Evolutionary conservation across 805 yeast species (phyloP), one percentile per base, ranked within the genome.

Genomic region (Saccharomyces cerevisiae): DNA sequence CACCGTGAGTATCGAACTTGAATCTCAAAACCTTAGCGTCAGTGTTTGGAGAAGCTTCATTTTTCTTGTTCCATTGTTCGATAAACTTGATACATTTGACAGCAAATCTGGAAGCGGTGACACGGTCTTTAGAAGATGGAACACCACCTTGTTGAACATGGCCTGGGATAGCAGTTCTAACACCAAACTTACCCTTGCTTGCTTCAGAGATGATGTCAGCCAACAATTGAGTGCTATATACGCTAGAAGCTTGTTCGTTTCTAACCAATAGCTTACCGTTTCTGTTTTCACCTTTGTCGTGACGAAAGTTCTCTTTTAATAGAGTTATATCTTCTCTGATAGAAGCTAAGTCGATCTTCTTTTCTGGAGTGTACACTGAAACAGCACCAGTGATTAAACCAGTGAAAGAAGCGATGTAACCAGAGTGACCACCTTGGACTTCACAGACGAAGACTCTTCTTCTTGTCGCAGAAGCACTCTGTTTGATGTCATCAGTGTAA

Each of bases 81-180:
- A 92, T 82, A 70, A 88, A 94, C 69, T 89, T 86, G 54, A 91
- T 84, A 54, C 97, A 89, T 72, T 84, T 86, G 61, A 92, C 86
- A 3, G 96, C 96, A 70, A 86, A 85, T 69, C 98, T 82, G 5
- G 91, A 84, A 6, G 96, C 96, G 59, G 85, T 80, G 41, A 90
- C 84, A 70, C 98, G 83, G 70, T 94, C 99, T 76, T 91, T 87
- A 6, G 98, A 89, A 6, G 96, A 85, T 51, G 99, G 99, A 52
- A 83, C 80, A 56, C 91, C 94, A 69, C 99, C 99, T 74, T 94
- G 99, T 77, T 94, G 99, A 55, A 92, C 94, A 68, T 92, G 98
- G 30, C 99, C 99, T 28, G 99, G 99, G 56, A 91, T 82, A 14
- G 98, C 98, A 4, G 96, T 90, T 70, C 95, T 85, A 17, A 94